Base-by-base conservation (phyloP, 192 early-diverging fungal genomes). In the Coemansia interrupta region DNA sequence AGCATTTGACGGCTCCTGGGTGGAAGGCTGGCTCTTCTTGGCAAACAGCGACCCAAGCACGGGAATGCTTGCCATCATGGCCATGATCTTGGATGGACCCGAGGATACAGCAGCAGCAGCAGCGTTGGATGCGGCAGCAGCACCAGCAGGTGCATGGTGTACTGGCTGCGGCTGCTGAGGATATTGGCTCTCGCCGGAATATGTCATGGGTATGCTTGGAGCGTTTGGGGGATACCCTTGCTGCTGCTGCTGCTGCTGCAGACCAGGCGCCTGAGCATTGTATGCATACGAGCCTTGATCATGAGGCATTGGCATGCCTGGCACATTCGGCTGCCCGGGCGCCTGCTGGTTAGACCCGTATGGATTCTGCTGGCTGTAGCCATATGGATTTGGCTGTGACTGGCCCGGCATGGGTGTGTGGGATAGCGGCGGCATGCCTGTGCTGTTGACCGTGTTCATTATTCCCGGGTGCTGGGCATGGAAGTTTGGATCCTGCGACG, bases 341-440 rank as follows among this genome's bases (percentile, higher is more conserved):
- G 32, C 32, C 32, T 6, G 32, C 10, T 36, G 32, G 32, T 11
- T 36, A 36, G 32, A 11, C 10, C 32, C 32, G 32, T 36, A 36
- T 36, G 32, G 32, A 7, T 36, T 36, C 32, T 36, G 32, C 10
- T 36, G 32, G 17, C 0, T 45, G 43, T 45, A 19, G n/a, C 9
- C 43, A n/a, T 45, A 20, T 18, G 51, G 44, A 36, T 61, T 28
- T 10, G 17, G n/a, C 64, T 53, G 60, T 46, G 42, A 23, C 48
- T 68, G 66, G 2, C 71, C 71, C 8, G 71, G 71, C 65, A 73
- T 50, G 3, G 71, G 71, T 19, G 71, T 73, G 20, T 68, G 57
- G 0, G 51, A 50, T 3, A 28, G 5, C 28, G 48, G 48, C 9
- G 28, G 48, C 48, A 26, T 26, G 14, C 12, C 4, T 5, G 43